Conservation (phyloP, 1,284 basidiomycete species). For the Thelephora terrestris region DNA sequence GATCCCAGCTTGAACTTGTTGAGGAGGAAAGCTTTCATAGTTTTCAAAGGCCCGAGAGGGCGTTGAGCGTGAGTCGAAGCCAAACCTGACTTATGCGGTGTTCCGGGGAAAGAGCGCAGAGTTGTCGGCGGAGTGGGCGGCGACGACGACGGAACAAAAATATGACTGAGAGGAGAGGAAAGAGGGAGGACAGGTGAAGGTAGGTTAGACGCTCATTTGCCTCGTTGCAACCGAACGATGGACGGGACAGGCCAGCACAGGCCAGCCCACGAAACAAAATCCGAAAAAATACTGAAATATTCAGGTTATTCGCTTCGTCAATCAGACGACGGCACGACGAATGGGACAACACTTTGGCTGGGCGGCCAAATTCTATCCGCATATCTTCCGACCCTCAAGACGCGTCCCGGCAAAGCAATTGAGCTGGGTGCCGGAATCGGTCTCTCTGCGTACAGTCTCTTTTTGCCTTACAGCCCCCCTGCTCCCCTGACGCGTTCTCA, state of each 20-base stretch:
- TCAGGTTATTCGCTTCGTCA: slow-evolving; percentile 41
- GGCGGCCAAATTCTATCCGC: slow-evolving; percentile 65
- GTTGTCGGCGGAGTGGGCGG: slow-evolving; percentile 11
- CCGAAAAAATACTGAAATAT: slow-evolving; percentile 32
- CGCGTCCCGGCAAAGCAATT: slow-evolving; percentile 37
- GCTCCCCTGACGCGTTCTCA: slow-evolving; percentile 18
- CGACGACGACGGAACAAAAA: slow-evolving; percentile 13
- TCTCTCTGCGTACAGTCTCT: slow-evolving; percentile 53
- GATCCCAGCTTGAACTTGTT: slow-evolving; percentile 43
- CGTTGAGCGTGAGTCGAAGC: slow-evolving; percentile 1
- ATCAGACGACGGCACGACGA: slow-evolving; percentile 50
- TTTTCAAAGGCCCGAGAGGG: slow-evolving; percentile 9
- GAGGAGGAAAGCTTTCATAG: slow-evolving; percentile 70
- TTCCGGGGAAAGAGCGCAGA: slow-evolving; percentile 2
- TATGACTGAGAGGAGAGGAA: slow-evolving; percentile 13
- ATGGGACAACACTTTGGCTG: slow-evolving; percentile 86
- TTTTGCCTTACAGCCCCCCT: slow-evolving; percentile 8
- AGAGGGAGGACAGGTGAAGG: slow-evolving; percentile 5
- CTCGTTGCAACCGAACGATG: slow-evolving; percentile 11
- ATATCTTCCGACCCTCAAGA: slow-evolving; percentile 37
- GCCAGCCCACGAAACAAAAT: slow-evolving; percentile 64
- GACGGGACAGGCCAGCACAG: slow-evolving; percentile 9
- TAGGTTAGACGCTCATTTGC: slow-evolving; percentile 2
- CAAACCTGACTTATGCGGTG: background rate
- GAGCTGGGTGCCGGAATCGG: slow-evolving; percentile 83